These are phyloP conservation scores for Citrus maxima DNA, from an alignment of 345 rosid species.

Conservation along the genomic window DNA sequence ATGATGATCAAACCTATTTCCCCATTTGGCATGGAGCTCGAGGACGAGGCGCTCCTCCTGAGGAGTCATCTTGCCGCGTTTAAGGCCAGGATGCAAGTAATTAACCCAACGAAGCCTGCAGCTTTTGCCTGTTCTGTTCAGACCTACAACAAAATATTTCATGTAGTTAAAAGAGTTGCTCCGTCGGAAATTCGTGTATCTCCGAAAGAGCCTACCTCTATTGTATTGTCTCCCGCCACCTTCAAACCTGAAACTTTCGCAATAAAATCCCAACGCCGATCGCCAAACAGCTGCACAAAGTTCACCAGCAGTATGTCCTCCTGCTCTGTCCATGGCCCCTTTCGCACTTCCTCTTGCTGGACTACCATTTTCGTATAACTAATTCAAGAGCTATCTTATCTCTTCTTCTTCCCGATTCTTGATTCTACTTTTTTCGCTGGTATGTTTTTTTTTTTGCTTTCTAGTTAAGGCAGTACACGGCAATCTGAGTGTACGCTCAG, in stretches of 20 bases:
- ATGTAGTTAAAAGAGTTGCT: conserved; percentile 50
- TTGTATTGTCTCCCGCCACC: conserved; percentile 94
- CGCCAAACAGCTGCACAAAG: conserved; percentile 91
- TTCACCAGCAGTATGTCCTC: conserved; percentile 79
- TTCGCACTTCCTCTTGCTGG: conserved; percentile 61
- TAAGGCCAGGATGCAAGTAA: conserved; percentile 94
- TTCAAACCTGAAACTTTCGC: conserved; percentile 99
- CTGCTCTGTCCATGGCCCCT: conserved; percentile 98
- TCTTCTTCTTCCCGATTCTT: background rate
- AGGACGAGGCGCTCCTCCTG: conserved; percentile 90
- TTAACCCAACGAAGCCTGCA: conserved; percentile 99
- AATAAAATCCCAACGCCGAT: conserved; percentile 98
- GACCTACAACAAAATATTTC: conserved; percentile 76
- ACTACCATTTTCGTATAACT: conserved; percentile 40
- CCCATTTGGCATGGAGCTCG: conserved; percentile 94
- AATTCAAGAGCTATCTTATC: background rate
- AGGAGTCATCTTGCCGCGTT: conserved; percentile 93
- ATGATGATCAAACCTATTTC: conserved; percentile 65
- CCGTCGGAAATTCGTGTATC: conserved; percentile 49
- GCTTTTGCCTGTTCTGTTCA: conserved; percentile 97
- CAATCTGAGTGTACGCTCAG: conserved; percentile 18
- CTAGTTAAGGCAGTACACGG: conserved; percentile 19
- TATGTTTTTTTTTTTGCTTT: background rate
- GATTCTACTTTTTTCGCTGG: background rate
- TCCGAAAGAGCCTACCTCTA: conserved; percentile 65